Conservation (phyloP, 495 filamentous ascomycete genomes). For the Tetracladium setigerum region DNA sequence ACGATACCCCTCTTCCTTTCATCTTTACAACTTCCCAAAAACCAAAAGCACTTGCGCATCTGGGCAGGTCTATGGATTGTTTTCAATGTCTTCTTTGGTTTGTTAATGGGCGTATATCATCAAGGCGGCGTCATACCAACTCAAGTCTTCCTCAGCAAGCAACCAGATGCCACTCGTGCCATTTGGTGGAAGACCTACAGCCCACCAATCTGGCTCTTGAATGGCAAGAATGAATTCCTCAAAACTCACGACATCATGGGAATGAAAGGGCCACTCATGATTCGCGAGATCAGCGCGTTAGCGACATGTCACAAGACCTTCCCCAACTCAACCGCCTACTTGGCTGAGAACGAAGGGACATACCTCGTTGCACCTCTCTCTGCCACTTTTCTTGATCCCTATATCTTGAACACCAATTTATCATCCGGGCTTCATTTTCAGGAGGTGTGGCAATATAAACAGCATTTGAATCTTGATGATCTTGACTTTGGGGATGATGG, state of each 20-base stretch:
- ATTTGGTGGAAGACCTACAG: conserved; percentile 99
- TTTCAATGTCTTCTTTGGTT: conserved; percentile 73
- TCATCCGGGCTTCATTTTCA: conserved; percentile 43
- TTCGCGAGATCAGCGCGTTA: conserved; percentile 47
- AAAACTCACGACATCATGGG: conserved; percentile 81
- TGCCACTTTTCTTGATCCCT: conserved; percentile 62
- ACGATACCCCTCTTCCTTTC: conserved; percentile 82
- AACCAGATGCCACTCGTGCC: conserved; percentile 55
- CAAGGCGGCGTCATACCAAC: conserved; percentile 86
- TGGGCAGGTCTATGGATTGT: conserved; percentile 68
- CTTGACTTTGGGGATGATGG: conserved; percentile 85
- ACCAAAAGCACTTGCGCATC: conserved; percentile 34
- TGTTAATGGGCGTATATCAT: conserved; percentile 88
- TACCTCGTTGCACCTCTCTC: conserved; percentile 69
- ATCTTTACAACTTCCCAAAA: conserved; percentile 63
- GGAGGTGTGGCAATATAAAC: conserved; percentile 62
- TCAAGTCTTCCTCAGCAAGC: conserved; percentile 56
- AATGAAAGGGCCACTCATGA: conserved; percentile 51
- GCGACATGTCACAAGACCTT: conserved; percentile 41
- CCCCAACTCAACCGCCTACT: conserved; percentile 36
- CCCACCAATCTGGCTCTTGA: conserved; percentile 86
- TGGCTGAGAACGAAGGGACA: conserved; percentile 39
- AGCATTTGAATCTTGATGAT: conserved; percentile 88
- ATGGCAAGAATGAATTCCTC: conserved; percentile 60
- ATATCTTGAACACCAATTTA: conserved; percentile 31